phyloP scores from a whole-genome alignment of 2,329 filamentous ascomycete genomes.

The Aspergillus fischeri region DNA sequence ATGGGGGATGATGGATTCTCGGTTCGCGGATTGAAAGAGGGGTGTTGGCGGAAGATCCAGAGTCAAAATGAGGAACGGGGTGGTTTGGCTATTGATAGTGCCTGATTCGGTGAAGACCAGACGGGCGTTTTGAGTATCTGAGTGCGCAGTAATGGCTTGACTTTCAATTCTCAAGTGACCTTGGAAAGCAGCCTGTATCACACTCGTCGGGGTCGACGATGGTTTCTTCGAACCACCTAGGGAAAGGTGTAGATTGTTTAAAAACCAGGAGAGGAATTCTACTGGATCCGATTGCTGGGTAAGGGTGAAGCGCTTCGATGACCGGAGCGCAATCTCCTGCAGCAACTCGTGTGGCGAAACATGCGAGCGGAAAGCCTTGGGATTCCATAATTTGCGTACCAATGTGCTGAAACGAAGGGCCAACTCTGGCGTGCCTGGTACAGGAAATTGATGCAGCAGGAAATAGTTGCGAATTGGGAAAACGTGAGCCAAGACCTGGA shows the following conservation, averaged over 20 bases:
- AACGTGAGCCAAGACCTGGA: conserved; percentile 88
- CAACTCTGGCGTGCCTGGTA: conserved; percentile 65
- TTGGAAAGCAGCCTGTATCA: conserved; percentile 91
- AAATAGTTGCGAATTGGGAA: conserved; percentile 86
- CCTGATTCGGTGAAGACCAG: conserved; percentile 90
- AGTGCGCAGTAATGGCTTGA: conserved; percentile 86
- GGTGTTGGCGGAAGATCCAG: conserved; percentile 88
- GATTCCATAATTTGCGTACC: conserved; percentile 97
- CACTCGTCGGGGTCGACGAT: conserved; percentile 60
- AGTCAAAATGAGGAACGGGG: conserved; percentile 85
- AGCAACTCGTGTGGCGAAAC: conserved; percentile 96
- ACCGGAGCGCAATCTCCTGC: conserved; percentile 86
- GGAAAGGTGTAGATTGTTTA: conserved; percentile 90
- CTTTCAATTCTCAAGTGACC: conserved; percentile 88
- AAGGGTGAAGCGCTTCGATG: conserved; percentile 87
- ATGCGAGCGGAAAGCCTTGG: conserved; percentile 90
- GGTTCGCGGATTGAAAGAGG: conserved; percentile 90
- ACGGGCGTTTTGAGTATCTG: conserved; percentile 73
- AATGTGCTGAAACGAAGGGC: conserved; percentile 84
- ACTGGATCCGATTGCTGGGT: conserved; percentile 91
- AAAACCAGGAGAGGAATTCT: conserved; percentile 94
- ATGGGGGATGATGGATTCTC: conserved; percentile 88
- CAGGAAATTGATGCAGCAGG: conserved; percentile 74
- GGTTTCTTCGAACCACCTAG: conserved; percentile 88
- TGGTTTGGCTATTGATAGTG: conserved; percentile 69